Percentiles rank a stretch among this genome's conserved stretches.
Conservation (phyloP, 1,139 yeast species). For the Saccharomyces hybrid region DNA sequence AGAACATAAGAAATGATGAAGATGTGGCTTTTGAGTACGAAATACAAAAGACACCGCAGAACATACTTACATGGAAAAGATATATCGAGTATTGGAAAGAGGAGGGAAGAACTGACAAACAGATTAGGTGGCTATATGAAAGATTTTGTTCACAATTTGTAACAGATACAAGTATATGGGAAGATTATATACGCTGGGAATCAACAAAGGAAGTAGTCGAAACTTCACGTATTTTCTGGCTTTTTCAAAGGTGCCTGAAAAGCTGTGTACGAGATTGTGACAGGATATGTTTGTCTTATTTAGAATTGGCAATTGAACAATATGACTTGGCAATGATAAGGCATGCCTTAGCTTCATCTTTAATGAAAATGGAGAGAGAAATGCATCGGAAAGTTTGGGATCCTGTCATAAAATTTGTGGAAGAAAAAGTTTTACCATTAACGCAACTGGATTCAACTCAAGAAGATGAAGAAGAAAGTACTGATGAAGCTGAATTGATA, state of each 20-base stretch:
- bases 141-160: constrained; percentile 20
- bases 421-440: constrained; percentile 34
- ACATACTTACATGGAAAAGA: constrained; percentile 23
- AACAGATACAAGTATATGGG: constrained; percentile 17
- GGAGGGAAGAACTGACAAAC: constrained; percentile 8
- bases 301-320: constrained; percentile 39
- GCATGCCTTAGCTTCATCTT: constrained; percentile 44
- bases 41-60: constrained; percentile 19
- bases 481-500: constrained; percentile 2
- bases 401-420: constrained; percentile 36
- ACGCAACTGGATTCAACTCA: constrained; percentile 29
- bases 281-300: constrained; percentile 47
- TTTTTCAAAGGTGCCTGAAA: constrained; percentile 45
- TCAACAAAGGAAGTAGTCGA: not conserved
- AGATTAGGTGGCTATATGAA: constrained; percentile 27
- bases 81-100: constrained; percentile 23
- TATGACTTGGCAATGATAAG: constrained; percentile 40
- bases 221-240: constrained; percentile 5
- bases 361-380: constrained; percentile 40
- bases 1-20: constrained; percentile 16
- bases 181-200: constrained; percentile 17
- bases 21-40: constrained; percentile 30
- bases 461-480: constrained; percentile 28
- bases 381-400: constrained; percentile 61
- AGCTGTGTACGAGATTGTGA: constrained; percentile 40